Percentiles rank a stretch among this genome's conserved stretches.
These are phyloP conservation scores for Pichia sp. DNA, from an alignment of 1,139 yeast genomes.

Conservation along the genomic window DNA sequence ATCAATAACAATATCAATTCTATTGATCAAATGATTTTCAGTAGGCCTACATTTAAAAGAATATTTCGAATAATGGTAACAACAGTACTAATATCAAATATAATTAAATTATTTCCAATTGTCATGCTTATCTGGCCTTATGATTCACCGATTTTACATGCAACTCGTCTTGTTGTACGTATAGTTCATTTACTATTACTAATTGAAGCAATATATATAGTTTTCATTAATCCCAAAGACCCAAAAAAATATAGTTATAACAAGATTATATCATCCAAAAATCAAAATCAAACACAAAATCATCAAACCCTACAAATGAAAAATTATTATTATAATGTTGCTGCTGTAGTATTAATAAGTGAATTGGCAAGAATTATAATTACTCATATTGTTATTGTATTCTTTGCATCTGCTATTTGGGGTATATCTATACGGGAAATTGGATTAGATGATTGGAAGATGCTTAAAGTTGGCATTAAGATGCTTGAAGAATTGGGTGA, in stretches of 20 bases:
- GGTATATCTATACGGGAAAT: slow-evolving; percentile 18
- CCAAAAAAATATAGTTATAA: not conserved
- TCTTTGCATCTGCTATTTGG: slow-evolving; percentile 17
- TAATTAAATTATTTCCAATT: slow-evolving; percentile 83
- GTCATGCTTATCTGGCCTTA: slow-evolving; percentile 96
- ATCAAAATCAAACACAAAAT: not conserved
- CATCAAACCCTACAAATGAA: not conserved
- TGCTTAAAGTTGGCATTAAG: slow-evolving; percentile 19
- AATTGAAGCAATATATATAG: slow-evolving; percentile 28
- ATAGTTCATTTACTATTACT: slow-evolving; percentile 27
- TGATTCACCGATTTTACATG: slow-evolving; percentile 52
- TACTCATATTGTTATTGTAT: slow-evolving; percentile 15
- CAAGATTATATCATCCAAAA: not conserved
- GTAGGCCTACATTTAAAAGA: slow-evolving; percentile 3
- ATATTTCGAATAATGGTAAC: slow-evolving; percentile 42
- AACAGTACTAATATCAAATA: slow-evolving; percentile 67
- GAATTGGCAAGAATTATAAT: slow-evolving; percentile 18
- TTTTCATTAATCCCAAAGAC: slow-evolving; percentile 11
- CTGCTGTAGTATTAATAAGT: slow-evolving; percentile 21
- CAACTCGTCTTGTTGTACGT: slow-evolving; percentile 28
- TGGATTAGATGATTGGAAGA: slow-evolving; percentile 24
- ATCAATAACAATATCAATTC: not conserved
- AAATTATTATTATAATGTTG: slow-evolving; percentile 25
- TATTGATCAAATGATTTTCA: not conserved
- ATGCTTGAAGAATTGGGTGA: slow-evolving; percentile 19